Evolutionary conservation across 2,329 filamentous ascomycete species (phyloP).

Genomic region (Dothistroma pini): DNA sequence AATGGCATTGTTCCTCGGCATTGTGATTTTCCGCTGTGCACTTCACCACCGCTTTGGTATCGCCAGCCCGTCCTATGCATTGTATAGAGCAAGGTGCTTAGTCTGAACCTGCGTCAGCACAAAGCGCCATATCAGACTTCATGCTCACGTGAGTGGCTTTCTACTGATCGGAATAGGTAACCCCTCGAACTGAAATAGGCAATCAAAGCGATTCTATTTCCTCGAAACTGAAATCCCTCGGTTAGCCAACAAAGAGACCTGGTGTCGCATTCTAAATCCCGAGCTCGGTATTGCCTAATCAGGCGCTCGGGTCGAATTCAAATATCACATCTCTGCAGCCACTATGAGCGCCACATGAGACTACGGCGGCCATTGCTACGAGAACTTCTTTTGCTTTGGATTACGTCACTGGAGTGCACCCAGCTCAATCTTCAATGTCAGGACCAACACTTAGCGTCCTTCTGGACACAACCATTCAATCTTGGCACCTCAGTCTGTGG

Average conservation of each 20-base stretch:
- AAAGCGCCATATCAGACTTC: not conserved
- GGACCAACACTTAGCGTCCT: not conserved
- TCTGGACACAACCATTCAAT: not conserved
- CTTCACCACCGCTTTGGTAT: not conserved
- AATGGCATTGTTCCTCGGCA: conserved; percentile 1
- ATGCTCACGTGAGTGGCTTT: not conserved
- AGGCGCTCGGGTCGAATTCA: not conserved
- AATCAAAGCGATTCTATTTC: not conserved
- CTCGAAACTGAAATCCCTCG: conserved; percentile 2
- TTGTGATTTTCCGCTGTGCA: not conserved
- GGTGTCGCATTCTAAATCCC: not conserved
- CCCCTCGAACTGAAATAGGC: not conserved
- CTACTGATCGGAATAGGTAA: not conserved
- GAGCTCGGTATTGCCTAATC: not conserved
- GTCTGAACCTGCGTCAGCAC: not conserved
- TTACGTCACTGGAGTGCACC: not conserved
- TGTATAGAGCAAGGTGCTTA: not conserved
- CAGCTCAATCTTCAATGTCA: not conserved
- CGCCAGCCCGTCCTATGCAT: not conserved
- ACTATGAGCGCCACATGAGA: not conserved
- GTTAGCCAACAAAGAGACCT: not conserved
- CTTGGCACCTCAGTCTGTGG: not conserved
- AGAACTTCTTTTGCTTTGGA: not conserved
- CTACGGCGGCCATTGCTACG: not conserved
- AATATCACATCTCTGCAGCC: not conserved